A percentile compares a stretch with the other conserved stretches of the same genome.
Evolutionary conservation across 2,329 filamentous ascomycete species (phyloP).

Genomic region (Cercospora zeina): DNA sequence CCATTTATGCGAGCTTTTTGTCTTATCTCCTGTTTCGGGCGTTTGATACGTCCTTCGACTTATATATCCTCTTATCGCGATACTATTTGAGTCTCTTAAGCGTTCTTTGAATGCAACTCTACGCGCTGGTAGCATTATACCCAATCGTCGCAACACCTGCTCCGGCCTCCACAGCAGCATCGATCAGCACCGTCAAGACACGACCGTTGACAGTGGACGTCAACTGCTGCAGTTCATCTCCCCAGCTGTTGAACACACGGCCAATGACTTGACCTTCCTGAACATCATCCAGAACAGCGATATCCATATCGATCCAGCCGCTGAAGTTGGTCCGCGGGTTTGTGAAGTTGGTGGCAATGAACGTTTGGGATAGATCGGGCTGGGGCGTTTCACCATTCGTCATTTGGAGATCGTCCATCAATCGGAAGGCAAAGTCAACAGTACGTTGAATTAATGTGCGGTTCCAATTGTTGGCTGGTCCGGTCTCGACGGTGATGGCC

Average conservation of each 20-base stretch:
- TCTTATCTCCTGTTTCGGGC: too few relatives aligned
- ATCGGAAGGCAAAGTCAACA: slow-evolving; percentile 37
- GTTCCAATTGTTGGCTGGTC: slow-evolving; percentile 44
- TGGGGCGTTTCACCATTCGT: slow-evolving; percentile 12
- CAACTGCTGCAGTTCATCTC: slow-evolving; percentile 42
- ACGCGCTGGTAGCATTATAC: slow-evolving; percentile 40
- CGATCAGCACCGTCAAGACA: slow-evolving; percentile 41
- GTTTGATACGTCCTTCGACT: too few relatives aligned
- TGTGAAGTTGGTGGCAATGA: slow-evolving; percentile 38
- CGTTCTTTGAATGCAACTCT: neutral
- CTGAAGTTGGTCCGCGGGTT: slow-evolving; percentile 40
- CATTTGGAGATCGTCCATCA: slow-evolving; percentile 37
- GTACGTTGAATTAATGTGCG: slow-evolving; percentile 41
- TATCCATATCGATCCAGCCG: slow-evolving; percentile 33
- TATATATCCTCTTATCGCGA: too few relatives aligned
- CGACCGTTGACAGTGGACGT: slow-evolving; percentile 39
- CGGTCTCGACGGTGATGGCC: slow-evolving; percentile 45
- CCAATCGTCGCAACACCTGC: slow-evolving; percentile 41
- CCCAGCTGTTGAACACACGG: slow-evolving; percentile 41
- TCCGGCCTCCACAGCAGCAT: slow-evolving; percentile 43
- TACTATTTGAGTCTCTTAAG: too few relatives aligned
- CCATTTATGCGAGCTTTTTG: too few relatives aligned
- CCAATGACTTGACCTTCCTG: slow-evolving; percentile 43
- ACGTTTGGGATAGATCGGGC: slow-evolving; percentile 27
- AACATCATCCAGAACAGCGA: slow-evolving; percentile 40